phyloP scores from a whole-genome alignment of 768 basidiomycete species.

The Lactifluus rugatus region DNA sequence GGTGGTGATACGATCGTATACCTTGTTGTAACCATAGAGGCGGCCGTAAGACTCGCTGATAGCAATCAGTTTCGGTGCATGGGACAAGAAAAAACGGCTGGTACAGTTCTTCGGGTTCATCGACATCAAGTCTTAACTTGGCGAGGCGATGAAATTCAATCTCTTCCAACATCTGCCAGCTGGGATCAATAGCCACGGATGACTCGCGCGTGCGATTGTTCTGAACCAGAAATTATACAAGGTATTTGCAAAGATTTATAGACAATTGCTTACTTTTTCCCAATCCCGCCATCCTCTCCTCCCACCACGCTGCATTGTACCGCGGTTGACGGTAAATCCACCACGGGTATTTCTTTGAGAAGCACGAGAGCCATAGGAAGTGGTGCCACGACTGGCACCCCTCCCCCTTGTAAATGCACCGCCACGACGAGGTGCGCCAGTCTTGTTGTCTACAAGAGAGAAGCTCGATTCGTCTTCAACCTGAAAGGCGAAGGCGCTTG shows the following conservation, averaged over 20 bases:
- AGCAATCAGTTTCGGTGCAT: conserved; percentile 1
- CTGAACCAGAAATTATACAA: conserved; percentile 29
- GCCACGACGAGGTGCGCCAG: conserved; percentile 61
- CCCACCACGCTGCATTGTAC: conserved; percentile 41
- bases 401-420: conserved; percentile 49
- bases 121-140: conserved; percentile 90
- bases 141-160: conserved; percentile 89
- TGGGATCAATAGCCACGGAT: conserved; percentile 83
- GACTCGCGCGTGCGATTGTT: conserved; percentile 82
- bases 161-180: conserved; percentile 95
- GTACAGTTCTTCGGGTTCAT: conserved; percentile 84
- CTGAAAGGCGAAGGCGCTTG: conserved; percentile 92
- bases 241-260: neutral
- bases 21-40: conserved; percentile 85
- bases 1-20: conserved; percentile 91
- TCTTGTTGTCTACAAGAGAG: conserved; percentile 89
- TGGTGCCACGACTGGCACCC: conserved; percentile 28
- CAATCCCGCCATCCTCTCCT: conserved; percentile 84
- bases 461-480: conserved; percentile 97
- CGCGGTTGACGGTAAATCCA: conserved; percentile 33
- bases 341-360: conserved; percentile 37
- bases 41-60: conserved; percentile 78
- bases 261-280: conserved; percentile 61
- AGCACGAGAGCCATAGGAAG: conserved; percentile 35
- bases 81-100: neutral